Conservation (phyloP, 306 rosid genomes). For the Gleditsia sinensis region DNA sequence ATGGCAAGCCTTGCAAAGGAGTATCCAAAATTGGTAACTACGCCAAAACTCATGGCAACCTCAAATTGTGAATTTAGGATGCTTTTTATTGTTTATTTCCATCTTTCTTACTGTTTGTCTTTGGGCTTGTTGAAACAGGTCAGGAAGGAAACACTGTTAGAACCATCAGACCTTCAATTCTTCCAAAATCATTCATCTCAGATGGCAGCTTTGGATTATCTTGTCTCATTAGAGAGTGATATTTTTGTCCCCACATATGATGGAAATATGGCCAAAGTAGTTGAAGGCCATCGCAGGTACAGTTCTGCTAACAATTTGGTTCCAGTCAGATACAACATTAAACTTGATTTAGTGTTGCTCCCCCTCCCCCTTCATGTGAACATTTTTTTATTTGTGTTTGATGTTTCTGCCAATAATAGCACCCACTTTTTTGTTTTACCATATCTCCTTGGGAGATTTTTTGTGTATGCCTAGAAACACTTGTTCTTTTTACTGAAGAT, state of each 20-base stretch:
- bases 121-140: constrained; percentile 59
- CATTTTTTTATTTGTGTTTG: background rate
- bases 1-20: constrained; percentile 69
- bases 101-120: constrained; percentile 14
- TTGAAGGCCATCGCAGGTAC: constrained; percentile 97
- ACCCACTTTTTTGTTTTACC: background rate
- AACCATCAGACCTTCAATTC: constrained; percentile 76
- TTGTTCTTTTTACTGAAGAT: background rate
- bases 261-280: constrained; percentile 98
- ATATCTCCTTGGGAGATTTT: background rate
- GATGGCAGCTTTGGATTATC: constrained; percentile 95
- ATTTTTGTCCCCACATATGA: constrained; percentile 92
- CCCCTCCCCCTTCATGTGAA: background rate
- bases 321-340: background rate
- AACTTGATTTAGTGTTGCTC: background rate
- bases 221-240: constrained; percentile 88
- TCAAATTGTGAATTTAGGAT: background rate
- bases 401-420: background rate
- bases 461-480: constrained; percentile 1
- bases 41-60: background rate
- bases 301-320: background rate
- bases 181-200: constrained; percentile 94
- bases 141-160: constrained; percentile 84
- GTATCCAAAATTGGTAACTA: constrained; percentile 77
- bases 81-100: background rate